Base-by-base conservation (phyloP, 2,329 filamentous ascomycete species). In the Penicillium sp. region DNA sequence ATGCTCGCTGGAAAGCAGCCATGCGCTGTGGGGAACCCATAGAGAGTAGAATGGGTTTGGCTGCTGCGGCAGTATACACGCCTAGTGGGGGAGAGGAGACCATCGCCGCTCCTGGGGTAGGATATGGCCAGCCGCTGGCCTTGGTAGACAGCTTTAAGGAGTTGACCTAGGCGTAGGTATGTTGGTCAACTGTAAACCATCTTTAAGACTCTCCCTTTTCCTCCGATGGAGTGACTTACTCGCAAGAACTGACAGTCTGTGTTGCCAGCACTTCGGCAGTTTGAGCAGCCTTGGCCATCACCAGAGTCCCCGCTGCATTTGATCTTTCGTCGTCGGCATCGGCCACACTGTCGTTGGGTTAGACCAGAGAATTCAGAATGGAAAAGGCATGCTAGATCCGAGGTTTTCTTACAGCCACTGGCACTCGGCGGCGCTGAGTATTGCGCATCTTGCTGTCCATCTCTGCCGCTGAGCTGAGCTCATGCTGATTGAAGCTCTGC, bases 241-340 rank as follows among this genome's bases (percentile, higher is more conserved):
- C 94, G 85, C 63, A 96, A 80, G 70, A 96, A 97, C 58, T 88
- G 85, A 73, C 94, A 97, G 6, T 83, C 70, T 2, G 66, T 73
- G 53, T 78, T 79, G 13, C 89, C 89, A 54, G 93, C 89, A 61
- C 82, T 86, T 69, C 87, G 89, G 80, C 94, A 98, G 74, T 93
- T 96, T 11, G 84, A 81, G 76, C 94, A 98, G n/a, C 88, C 87
- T 40, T 81, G 78, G n/a, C 89, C 89, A 69, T 89, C 86, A 35
- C 89, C 90, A 36, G 84, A 82, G 72, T 96, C 92, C 44, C 94
- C 94, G 70, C 90, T 96, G 79, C 94, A 98, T 67, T 91, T 89
- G 69, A 98, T 98, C 81, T 98, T 98, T 59, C 94, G 86, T 78
- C 94, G 93, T 60, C 94, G 87, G 77, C 94, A 98, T 66, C 94